A percentile compares a stretch with the other conserved stretches of the same genome.
Evolutionary conservation across 176 grass and related monocot genomes (phyloP).

Genomic region (Panicum miliaceum): DNA sequence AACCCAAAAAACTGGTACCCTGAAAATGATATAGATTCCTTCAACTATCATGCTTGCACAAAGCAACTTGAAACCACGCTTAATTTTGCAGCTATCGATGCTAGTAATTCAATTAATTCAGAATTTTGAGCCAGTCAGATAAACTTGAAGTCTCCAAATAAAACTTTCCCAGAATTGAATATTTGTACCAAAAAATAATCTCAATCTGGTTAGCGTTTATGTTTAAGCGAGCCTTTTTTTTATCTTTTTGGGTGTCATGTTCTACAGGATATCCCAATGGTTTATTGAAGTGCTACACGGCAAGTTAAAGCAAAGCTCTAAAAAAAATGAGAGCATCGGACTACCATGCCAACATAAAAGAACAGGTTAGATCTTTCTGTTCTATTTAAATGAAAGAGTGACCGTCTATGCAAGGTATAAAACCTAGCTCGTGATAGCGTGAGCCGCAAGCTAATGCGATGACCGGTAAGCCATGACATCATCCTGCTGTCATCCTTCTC

Average conservation of each 20-base stretch:
- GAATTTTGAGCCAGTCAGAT: neutral
- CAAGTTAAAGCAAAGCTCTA: slow-evolving; percentile 4
- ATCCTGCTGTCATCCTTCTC: neutral
- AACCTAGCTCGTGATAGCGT: slow-evolving; percentile 16
- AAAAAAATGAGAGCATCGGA: neutral
- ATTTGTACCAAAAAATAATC: neutral
- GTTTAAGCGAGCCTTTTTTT: neutral
- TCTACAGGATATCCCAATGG: neutral
- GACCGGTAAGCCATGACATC: slow-evolving; percentile 15
- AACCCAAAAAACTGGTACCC: neutral
- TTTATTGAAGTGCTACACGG: neutral
- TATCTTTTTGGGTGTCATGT: neutral
- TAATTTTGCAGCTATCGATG: neutral
- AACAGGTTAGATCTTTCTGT: neutral
- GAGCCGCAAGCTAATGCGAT: slow-evolving; percentile 27
- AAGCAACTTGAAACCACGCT: too few relatives aligned
- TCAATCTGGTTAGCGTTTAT: neutral
- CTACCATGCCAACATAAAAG: neutral
- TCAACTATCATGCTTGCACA: neutral
- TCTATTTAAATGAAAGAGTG: neutral
- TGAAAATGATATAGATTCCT: too few relatives aligned
- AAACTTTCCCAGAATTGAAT: neutral
- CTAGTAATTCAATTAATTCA: neutral
- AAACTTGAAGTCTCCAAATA: neutral
- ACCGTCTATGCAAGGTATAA: neutral